Conservation (phyloP, 345 rosid genomes). For the Pistacia vera region DNA sequence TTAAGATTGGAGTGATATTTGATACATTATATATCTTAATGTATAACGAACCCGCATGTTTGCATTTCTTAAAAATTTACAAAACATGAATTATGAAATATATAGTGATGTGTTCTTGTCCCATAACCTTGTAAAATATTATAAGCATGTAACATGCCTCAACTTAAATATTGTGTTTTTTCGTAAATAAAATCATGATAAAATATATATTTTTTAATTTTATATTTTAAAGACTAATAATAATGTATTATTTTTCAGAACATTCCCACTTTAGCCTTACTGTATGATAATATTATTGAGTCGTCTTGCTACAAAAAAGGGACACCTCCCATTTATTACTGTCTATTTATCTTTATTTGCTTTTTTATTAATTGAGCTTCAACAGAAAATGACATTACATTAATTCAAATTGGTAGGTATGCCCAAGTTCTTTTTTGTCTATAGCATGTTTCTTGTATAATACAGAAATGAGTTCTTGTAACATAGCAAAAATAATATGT, state of each 20-base stretch:
- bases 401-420: background rate
- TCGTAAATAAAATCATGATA: too few relatives aligned
- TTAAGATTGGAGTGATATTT: too few relatives aligned
- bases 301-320: background rate
- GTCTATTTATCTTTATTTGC: background rate
- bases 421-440: background rate
- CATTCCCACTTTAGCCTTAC: background rate
- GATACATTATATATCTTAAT: too few relatives aligned
- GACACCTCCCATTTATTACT: background rate
- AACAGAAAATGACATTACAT: constrained; percentile 8
- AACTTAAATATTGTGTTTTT: background rate
- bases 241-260: background rate
- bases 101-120: background rate
- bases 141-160: background rate
- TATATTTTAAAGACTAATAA: too few relatives aligned
- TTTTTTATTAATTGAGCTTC: background rate
- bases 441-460: background rate
- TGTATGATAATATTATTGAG: background rate
- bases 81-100: too few relatives aligned
- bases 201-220: too few relatives aligned
- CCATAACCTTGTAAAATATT: background rate
- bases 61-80: too few relatives aligned
- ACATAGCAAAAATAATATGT: background rate
- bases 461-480: background rate
- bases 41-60: too few relatives aligned